Conservation (phyloP, 2,329 filamentous ascomycete species). For the Fusarium neocosmosporiellum region DNA sequence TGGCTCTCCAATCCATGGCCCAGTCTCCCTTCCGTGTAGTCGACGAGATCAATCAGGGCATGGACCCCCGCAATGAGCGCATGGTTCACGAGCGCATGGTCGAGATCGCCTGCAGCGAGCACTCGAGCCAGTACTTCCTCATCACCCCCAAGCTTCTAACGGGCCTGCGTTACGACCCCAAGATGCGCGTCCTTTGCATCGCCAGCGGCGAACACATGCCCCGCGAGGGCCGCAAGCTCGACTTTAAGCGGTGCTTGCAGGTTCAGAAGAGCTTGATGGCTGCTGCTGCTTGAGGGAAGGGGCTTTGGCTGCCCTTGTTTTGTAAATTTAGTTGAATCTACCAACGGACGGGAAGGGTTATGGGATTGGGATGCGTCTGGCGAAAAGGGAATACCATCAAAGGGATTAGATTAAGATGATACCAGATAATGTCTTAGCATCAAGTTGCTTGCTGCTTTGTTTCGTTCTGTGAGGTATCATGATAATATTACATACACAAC, state of each 20-base stretch:
- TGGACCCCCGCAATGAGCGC: constrained; percentile 98
- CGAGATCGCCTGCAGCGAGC: constrained; percentile 90
- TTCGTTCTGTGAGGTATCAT: background rate
- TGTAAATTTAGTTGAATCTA: background rate
- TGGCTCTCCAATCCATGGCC: constrained; percentile 94
- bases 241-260: constrained; percentile 59
- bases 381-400: constrained; percentile 22
- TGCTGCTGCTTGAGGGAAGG: constrained; percentile 36
- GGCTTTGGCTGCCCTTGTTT: background rate
- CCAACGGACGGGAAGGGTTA: background rate
- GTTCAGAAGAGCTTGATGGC: constrained; percentile 56
- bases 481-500: background rate
- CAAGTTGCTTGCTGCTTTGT: constrained; percentile 5
- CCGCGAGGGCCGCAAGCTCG: constrained; percentile 60
- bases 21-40: constrained; percentile 97
- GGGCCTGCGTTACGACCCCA: constrained; percentile 84
- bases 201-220: constrained; percentile 85
- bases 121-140: constrained; percentile 89
- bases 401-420: background rate
- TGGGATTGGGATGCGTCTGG: background rate
- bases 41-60: constrained; percentile 99
- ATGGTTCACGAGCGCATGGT: constrained; percentile 99
- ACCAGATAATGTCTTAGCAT: background rate
- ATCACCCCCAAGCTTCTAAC: constrained; percentile 96
- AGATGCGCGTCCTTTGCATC: constrained; percentile 95